Percentiles rank a stretch among this genome's conserved stretches.
phyloP scores from a whole-genome alignment of 768 basidiomycete species.

The Russula olivacea region DNA sequence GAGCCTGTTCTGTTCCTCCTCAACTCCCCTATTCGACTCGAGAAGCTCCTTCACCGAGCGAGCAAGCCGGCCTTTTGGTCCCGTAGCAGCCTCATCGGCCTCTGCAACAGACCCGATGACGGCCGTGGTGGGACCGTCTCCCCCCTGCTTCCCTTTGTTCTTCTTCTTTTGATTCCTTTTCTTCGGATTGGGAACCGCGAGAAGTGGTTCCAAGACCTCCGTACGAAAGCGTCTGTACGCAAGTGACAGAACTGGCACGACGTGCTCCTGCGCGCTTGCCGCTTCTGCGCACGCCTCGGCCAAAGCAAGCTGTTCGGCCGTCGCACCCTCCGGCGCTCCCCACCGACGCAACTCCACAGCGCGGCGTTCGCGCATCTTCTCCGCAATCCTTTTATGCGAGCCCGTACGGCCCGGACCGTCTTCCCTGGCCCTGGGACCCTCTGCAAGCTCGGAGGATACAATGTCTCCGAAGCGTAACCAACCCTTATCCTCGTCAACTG shows the following conservation, averaged over 20 bases:
- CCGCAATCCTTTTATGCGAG: constrained; percentile 55
- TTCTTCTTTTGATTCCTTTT: constrained; percentile 33
- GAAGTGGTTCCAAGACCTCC: constrained; percentile 64
- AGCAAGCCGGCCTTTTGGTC: constrained; percentile 61
- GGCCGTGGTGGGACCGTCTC: constrained; percentile 12
- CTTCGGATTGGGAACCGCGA: constrained; percentile 61
- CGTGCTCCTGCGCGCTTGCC: constrained; percentile 58
- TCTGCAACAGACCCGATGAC: constrained; percentile 21
- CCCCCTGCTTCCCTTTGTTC: constrained; percentile 50
- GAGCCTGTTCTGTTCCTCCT: constrained; percentile 42
- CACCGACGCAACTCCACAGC: constrained; percentile 63
- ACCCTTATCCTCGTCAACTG: constrained; percentile 70
- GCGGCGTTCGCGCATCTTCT: constrained; percentile 52
- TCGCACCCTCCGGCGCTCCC: constrained; percentile 54
- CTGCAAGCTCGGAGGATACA: constrained; percentile 28
- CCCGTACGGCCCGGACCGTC: constrained; percentile 40
- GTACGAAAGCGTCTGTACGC: constrained; percentile 67
- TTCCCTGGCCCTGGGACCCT: not conserved
- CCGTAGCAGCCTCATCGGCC: constrained; percentile 35
- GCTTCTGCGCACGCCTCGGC: constrained; percentile 73
- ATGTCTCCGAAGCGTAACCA: constrained; percentile 68
- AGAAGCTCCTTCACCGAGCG: constrained; percentile 61
- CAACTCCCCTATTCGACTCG: constrained; percentile 44
- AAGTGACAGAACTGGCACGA: constrained; percentile 57
- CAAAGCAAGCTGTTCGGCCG: constrained; percentile 42